Evolutionary conservation across 31 red algal species (phyloP).

Genomic region (Odonthalia washingtoniensis): DNA sequence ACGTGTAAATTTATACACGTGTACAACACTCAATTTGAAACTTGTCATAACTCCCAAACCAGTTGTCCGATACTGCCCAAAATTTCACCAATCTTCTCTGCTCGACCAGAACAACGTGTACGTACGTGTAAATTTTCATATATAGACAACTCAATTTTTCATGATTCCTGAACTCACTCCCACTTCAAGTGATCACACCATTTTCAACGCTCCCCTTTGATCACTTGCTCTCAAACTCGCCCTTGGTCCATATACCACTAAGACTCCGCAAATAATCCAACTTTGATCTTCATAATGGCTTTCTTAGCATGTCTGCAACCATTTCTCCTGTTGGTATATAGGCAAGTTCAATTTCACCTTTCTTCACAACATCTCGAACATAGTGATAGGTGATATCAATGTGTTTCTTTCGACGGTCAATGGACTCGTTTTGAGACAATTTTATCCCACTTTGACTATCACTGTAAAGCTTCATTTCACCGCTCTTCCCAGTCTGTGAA

Average conservation of each 20-base stretch:
- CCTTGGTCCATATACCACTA: neutral
- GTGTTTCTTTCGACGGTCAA: no score
- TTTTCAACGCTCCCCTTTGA: neutral
- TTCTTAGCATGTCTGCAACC: neutral
- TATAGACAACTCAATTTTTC: no score
- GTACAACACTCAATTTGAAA: no score
- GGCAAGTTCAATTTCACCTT: neutral
- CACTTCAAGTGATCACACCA: slow-evolving; percentile 17
- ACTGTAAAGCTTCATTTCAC: neutral
- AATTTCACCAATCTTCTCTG: no score
- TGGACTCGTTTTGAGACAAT: slow-evolving; percentile 2
- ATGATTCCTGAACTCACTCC: no score
- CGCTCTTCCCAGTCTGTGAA: neutral
- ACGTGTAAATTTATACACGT: no score
- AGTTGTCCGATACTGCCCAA: no score
- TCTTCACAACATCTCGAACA: neutral
- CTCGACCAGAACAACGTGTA: no score
- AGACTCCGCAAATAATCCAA: neutral
- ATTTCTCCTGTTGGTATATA: slow-evolving; percentile 14
- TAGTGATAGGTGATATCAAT: slow-evolving; percentile 19
- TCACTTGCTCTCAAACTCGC: neutral
- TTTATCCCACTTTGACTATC: slow-evolving; percentile 27
- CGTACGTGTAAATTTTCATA: no score
- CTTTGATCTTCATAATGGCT: neutral
- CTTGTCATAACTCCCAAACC: slow-evolving; percentile 32